Evolutionary conservation across 2,329 filamentous ascomycete genomes (phyloP), one percentile per base, ranked within the genome.

Genomic region (Penicillium sp.): DNA sequence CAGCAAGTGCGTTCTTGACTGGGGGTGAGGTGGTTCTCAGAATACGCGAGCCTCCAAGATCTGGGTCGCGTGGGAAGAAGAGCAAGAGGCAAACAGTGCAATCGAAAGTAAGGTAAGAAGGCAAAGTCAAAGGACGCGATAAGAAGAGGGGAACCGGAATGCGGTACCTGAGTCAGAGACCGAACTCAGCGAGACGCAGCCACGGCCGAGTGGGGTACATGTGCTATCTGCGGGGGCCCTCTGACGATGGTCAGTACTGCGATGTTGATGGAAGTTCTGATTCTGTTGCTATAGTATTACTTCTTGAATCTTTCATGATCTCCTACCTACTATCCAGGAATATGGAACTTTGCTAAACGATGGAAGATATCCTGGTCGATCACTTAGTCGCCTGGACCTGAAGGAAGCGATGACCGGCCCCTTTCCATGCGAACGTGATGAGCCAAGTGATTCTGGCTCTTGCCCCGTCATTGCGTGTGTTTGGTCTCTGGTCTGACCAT

Each of bases 101-200:
- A 28, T 4, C n/a, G n/a, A 26, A 29, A 48, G 42, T 40, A 52
- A 35, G 49, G 49, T 48, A 38, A 37, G 46, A 46, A 45, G 50
- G 39, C 38, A 47, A 43, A 50, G 43, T 41, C 18, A 1, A 18
- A 18, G 46, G 44, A 33, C 37, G 48, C 52, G 55, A 56, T 53
- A 56, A 55, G 52, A 47, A 49, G 48, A 35, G 49, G 54, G 45
- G 41, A 43, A 38, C 41, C 47, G 50, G 39, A 51, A 43, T 38
- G 46, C 49, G 46, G 48, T 53, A 49, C 48, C 57, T 59, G 55
- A 59, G 49, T 59, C 57, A 59, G 53, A 56, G 29, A 25, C 27
- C 39, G 39, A 42, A 42, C 13, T 6, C 39, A 42, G 39, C 39
- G 13, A 33, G 39, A 33, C 13, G 25, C 41, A 43, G 43, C 34